These are phyloP conservation scores for Begonia peltatifolia DNA, from an alignment of 306 rosid genomes.

Conservation along the genomic window DNA sequence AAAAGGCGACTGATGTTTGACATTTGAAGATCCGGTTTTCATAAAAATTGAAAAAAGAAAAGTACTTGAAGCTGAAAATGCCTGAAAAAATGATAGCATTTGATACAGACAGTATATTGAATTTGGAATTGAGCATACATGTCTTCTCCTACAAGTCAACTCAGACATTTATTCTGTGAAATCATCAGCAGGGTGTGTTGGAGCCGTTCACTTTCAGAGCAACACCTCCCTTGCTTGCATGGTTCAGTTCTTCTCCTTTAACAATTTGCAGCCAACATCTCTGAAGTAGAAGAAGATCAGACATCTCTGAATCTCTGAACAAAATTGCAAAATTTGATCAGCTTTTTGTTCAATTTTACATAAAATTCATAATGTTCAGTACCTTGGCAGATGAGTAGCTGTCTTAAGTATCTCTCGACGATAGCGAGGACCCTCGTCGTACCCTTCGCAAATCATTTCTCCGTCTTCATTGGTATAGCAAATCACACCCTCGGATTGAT, in stretches of 20 bases:
- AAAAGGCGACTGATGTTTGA: too few species aligned
- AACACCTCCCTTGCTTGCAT: constrained; percentile 6
- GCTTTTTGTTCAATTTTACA: not conserved
- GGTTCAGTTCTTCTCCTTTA: constrained; percentile 4
- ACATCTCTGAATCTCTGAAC: constrained; percentile 9
- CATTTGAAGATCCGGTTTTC: too few species aligned
- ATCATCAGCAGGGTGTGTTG: constrained; percentile 25
- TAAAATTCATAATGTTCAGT: not conserved
- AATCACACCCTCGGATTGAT: constrained; percentile 12
- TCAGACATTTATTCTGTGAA: too few species aligned
- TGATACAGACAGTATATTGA: too few species aligned
- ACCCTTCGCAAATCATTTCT: constrained; percentile 14
- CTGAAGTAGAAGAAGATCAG: constrained; percentile 14
- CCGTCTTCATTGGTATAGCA: constrained; percentile 10
- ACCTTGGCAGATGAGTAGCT: not conserved
- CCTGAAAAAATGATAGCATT: too few species aligned
- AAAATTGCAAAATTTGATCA: not conserved
- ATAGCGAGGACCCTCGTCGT: constrained; percentile 14
- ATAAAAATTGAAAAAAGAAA: too few species aligned
- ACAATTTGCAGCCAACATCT: constrained; percentile 9
- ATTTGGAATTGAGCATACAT: too few species aligned
- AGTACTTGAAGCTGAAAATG: too few species aligned
- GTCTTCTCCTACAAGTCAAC: too few species aligned
- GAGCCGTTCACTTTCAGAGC: constrained; percentile 55
- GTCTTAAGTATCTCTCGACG: not conserved